A percentile compares a stretch with the other conserved stretches of the same genome.
These are phyloP conservation scores for Carallia brachiata DNA, from an alignment of 345 rosid species.

Conservation along the genomic window DNA sequence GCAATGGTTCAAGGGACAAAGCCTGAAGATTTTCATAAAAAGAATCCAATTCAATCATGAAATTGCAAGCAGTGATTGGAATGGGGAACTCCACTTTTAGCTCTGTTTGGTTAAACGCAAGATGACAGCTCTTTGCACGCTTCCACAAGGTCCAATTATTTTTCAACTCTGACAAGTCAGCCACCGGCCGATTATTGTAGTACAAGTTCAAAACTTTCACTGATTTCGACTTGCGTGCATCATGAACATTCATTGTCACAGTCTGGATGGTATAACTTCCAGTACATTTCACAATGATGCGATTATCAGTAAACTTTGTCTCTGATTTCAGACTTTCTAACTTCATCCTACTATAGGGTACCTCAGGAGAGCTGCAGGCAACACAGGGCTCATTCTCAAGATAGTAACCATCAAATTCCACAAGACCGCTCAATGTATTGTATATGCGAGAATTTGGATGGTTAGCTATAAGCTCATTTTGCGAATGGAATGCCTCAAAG, in stretches of 20 bases:
- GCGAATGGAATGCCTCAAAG: conserved; percentile 87
- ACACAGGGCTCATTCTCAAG: conserved; percentile 99
- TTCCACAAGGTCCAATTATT: conserved; percentile 98
- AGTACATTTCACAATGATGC: conserved; percentile 94
- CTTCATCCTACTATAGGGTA: conserved; percentile 96
- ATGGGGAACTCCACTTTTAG: conserved; percentile 96
- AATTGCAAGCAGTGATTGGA: conserved; percentile 98
- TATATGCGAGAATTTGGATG: conserved; percentile 98
- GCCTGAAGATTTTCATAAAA: conserved; percentile 99
- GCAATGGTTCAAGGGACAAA: conserved; percentile 92
- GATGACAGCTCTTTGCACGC: conserved; percentile 98
- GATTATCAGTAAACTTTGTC: conserved; percentile 96
- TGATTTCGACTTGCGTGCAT: conserved; percentile 95
- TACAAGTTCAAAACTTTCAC: conserved; percentile 94
- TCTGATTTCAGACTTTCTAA: conserved; percentile 96
- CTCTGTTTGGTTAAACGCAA: conserved; percentile 95
- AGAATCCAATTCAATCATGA: conserved; percentile 99
- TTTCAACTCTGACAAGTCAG: conserved; percentile 94
- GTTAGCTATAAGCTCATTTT: conserved; percentile 96
- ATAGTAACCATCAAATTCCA: conserved; percentile 98
- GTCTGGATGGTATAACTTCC: conserved; percentile 98
- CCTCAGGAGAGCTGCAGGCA: conserved; percentile 99
- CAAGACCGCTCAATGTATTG: conserved; percentile 83
- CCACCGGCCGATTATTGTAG: conserved; percentile 94
- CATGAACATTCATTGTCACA: conserved; percentile 98